These are phyloP conservation scores for Lactarius tabidus DNA, from an alignment of 768 basidiomycete genomes.

Conservation along the genomic window DNA sequence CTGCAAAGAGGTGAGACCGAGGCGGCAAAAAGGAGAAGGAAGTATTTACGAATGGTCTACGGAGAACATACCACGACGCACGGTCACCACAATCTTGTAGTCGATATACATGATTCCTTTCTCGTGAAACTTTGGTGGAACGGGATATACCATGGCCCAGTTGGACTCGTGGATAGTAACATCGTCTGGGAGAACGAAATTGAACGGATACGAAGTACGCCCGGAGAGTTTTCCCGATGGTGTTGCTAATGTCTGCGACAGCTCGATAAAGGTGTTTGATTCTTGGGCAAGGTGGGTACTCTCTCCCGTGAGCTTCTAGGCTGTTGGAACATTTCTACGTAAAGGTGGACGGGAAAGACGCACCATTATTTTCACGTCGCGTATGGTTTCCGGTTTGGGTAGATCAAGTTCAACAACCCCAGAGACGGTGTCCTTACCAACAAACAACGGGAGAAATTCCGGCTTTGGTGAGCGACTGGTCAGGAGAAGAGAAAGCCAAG, in stretches of 20 bases:
- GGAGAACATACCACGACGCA: slow-evolving; percentile 18
- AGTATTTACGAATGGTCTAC: slow-evolving; percentile 20
- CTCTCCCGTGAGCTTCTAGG: slow-evolving; percentile 14
- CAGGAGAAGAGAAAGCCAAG: slow-evolving; percentile 48
- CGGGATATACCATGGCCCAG: slow-evolving; percentile 35
- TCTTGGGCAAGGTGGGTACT: slow-evolving; percentile 39
- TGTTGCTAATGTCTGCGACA: slow-evolving; percentile 43
- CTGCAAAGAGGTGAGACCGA: slow-evolving; percentile 13
- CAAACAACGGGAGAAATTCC: slow-evolving; percentile 42
- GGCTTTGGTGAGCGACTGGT: slow-evolving; percentile 40
- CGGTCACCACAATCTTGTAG: slow-evolving; percentile 21
- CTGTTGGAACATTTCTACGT: not conserved
- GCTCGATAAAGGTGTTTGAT: slow-evolving; percentile 44
- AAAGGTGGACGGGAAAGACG: slow-evolving; percentile 25
- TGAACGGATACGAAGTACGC: slow-evolving; percentile 46
- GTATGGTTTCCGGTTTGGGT: slow-evolving; percentile 46
- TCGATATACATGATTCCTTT: slow-evolving; percentile 24
- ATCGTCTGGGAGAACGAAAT: slow-evolving; percentile 43
- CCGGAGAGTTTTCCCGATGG: slow-evolving; percentile 41
- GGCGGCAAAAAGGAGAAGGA: not conserved
- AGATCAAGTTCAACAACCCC: slow-evolving; percentile 51
- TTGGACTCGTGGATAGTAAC: slow-evolving; percentile 37
- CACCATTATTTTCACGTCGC: slow-evolving; percentile 46
- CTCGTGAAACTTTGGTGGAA: slow-evolving; percentile 52
- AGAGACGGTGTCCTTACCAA: slow-evolving; percentile 45